Evolutionary conservation across 768 basidiomycete species (phyloP).

Genomic region (Imleria badia): DNA sequence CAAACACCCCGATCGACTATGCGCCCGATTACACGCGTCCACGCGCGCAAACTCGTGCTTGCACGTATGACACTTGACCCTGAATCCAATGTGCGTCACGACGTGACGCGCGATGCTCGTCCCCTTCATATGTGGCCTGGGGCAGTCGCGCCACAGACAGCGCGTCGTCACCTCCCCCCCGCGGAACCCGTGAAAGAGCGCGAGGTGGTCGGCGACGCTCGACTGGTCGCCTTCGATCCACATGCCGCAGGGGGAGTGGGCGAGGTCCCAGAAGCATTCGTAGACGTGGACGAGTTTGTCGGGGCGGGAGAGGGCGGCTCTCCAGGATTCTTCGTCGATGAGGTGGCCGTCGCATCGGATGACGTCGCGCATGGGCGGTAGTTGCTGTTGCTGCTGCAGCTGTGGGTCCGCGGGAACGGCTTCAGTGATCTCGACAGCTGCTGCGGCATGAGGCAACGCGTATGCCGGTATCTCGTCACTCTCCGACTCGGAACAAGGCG

Average conservation of each 20-base stretch:
- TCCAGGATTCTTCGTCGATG: conserved; percentile 31
- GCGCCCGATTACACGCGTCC: conserved; percentile 36
- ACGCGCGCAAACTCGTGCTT: conserved; percentile 33
- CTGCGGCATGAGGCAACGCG: conserved; percentile 18
- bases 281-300: conserved; percentile 30
- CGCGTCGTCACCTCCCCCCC: conserved; percentile 32
- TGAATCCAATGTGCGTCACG: conserved; percentile 32
- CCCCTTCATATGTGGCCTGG: conserved; percentile 30
- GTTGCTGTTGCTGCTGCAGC: not conserved
- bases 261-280: conserved; percentile 30
- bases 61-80: conserved; percentile 31
- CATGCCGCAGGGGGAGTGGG: conserved; percentile 29
- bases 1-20: conserved; percentile 30
- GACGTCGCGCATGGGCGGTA: conserved; percentile 13
- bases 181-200: conserved; percentile 30
- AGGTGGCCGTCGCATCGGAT: conserved; percentile 27
- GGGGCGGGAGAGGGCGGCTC: conserved; percentile 17
- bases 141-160: conserved; percentile 33
- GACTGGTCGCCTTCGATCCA: conserved; percentile 37
- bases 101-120: conserved; percentile 35
- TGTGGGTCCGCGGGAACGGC: not conserved
- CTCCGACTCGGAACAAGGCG: conserved; percentile 25
- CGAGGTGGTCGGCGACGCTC: conserved; percentile 33
- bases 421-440: conserved; percentile 21
- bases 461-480: conserved; percentile 17